Conservation (phyloP, 805 yeast genomes). For the Tetrapisispora nanseiensis region DNA sequence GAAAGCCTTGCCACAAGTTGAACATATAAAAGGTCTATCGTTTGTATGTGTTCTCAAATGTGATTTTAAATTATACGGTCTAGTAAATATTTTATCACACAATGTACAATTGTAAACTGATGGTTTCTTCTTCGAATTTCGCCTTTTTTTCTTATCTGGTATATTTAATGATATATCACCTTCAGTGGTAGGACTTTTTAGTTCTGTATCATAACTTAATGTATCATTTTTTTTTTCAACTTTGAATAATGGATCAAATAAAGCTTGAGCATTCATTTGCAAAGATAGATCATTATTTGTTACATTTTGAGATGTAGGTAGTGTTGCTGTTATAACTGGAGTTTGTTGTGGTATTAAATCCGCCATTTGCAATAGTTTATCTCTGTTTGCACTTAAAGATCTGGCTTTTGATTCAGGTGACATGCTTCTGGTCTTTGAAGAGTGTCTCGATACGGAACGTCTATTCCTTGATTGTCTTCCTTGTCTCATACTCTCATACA, state of each 20-base stretch:
- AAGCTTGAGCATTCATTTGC: not conserved
- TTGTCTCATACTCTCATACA: conserved; percentile 19
- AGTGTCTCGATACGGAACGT: conserved; percentile 10
- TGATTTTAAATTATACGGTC: conserved; percentile 87
- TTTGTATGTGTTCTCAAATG: conserved; percentile 87
- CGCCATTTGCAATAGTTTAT: conserved; percentile 24
- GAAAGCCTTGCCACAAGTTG: conserved; percentile 70
- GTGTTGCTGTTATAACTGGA: too few relatives aligned
- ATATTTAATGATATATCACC: conserved; percentile 10
- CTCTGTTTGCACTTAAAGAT: conserved; percentile 26
- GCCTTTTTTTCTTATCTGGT: conserved; percentile 1
- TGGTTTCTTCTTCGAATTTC: conserved; percentile 17
- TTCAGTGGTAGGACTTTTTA: conserved; percentile 5
- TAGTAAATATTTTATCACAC: conserved; percentile 79
- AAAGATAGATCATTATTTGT: not conserved
- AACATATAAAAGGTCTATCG: conserved; percentile 68
- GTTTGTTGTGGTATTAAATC: conserved; percentile 8
- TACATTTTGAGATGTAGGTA: too few relatives aligned
- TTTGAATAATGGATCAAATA: too few relatives aligned
- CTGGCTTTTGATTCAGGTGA: conserved; percentile 25
- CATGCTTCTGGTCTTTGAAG: conserved; percentile 12
- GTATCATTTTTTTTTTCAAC: too few relatives aligned
- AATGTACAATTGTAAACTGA: conserved; percentile 52
- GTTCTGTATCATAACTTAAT: not conserved
- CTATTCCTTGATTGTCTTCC: conserved; percentile 21